Evolutionary conservation across 305 asterid species (phyloP).

Genomic region (Stenogyne calaminthoides): DNA sequence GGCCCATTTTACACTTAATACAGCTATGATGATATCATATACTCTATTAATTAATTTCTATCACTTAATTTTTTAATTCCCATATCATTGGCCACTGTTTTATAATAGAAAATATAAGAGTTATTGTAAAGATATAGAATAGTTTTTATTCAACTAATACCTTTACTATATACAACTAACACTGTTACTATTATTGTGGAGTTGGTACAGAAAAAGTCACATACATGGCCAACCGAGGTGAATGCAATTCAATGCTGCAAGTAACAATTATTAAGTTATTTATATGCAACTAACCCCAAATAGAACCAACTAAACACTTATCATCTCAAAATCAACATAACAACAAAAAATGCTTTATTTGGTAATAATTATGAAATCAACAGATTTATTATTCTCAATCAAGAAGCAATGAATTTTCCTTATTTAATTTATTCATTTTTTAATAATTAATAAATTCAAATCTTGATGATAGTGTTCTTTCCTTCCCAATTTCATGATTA

Average conservation of each 20-base stretch:
- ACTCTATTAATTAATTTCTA: too few species aligned
- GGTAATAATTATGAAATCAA: slow-evolving; percentile 6
- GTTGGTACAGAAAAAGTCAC: neutral
- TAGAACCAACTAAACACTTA: slow-evolving; percentile 9
- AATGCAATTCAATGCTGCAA: slow-evolving; percentile 50
- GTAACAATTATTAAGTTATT: slow-evolving; percentile 44
- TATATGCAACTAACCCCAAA: slow-evolving; percentile 2
- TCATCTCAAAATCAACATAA: neutral
- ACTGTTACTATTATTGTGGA: neutral
- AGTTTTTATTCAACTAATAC: too few species aligned
- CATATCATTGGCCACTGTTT: too few species aligned
- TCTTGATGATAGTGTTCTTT: neutral
- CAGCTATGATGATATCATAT: too few species aligned
- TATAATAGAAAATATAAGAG: too few species aligned
- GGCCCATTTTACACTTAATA: too few species aligned
- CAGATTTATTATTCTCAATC: neutral
- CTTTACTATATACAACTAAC: too few species aligned
- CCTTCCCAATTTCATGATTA: neutral
- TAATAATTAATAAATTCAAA: neutral
- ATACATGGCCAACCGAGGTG: slow-evolving; percentile 27
- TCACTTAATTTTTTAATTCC: too few species aligned
- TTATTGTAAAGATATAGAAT: too few species aligned
- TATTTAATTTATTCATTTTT: neutral
- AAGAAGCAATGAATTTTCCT: neutral
- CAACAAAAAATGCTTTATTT: neutral